These are phyloP conservation scores for Hypomyces rosellus DNA, from an alignment of 2,329 filamentous ascomycete genomes.

Conservation along the genomic window DNA sequence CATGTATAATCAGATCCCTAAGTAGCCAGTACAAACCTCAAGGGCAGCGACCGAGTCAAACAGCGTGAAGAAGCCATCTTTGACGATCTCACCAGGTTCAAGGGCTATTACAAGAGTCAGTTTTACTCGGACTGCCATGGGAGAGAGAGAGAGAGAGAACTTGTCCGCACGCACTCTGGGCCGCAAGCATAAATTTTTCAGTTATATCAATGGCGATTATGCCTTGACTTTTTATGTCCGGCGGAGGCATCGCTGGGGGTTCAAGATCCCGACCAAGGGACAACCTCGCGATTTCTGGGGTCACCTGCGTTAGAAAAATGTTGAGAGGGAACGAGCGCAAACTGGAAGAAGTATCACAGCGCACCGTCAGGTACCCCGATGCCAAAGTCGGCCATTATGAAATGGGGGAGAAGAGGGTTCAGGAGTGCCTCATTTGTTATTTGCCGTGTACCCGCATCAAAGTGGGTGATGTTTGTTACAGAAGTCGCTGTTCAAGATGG, in stretches of 20 bases:
- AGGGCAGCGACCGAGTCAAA: constrained; percentile 89
- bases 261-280: constrained; percentile 31
- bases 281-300: constrained; percentile 35
- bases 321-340: constrained; percentile 5
- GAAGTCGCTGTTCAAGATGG: no score
- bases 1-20: not conserved
- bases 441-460: no score
- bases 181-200: constrained; percentile 46
- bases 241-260: constrained; percentile 29
- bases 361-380: constrained; percentile 30
- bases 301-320: constrained; percentile 20
- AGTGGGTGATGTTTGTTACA: no score
- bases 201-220: constrained; percentile 55
- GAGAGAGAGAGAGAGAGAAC: not conserved
- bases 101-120: constrained; percentile 48
- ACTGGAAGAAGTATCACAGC: constrained; percentile 11
- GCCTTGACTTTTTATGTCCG: constrained; percentile 39
- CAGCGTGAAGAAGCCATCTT: constrained; percentile 89
- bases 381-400: constrained; percentile 30
- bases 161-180: constrained; percentile 37
- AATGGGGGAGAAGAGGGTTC: not conserved
- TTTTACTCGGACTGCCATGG: not conserved
- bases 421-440: no score
- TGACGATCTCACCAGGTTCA: constrained; percentile 74
- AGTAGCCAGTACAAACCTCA: constrained; percentile 45